Percentiles rank a stretch among this genome's conserved stretches.
phyloP scores from a whole-genome alignment of 768 basidiomycete species.

The Phylloporus rhodoxanthus region DNA sequence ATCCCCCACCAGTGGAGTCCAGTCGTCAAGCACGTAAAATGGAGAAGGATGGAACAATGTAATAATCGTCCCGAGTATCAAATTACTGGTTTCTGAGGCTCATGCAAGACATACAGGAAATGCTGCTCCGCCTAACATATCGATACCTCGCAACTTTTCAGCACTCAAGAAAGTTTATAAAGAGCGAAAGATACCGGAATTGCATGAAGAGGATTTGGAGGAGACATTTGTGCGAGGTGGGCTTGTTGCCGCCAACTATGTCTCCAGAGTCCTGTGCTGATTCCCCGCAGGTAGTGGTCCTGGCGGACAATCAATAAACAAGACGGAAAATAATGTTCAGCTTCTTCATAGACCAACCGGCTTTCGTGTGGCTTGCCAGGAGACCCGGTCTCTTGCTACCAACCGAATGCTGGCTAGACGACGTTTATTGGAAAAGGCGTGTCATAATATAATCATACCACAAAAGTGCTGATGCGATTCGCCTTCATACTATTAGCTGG shows the following conservation, averaged over 20 bases:
- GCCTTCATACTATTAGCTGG: slow-evolving; percentile 45
- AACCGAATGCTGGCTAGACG: slow-evolving; percentile 77
- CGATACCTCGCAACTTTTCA: slow-evolving; percentile 49
- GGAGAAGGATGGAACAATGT: slow-evolving; percentile 35
- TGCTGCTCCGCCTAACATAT: slow-evolving; percentile 29
- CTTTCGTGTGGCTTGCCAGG: slow-evolving; percentile 80
- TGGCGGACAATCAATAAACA: slow-evolving; percentile 96
- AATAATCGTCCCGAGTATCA: slow-evolving; percentile 21
- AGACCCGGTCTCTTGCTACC: slow-evolving; percentile 75
- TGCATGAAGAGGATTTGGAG: slow-evolving; percentile 77
- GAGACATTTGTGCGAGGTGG: slow-evolving; percentile 83
- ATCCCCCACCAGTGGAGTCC: slow-evolving; percentile 41
- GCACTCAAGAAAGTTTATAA: slow-evolving; percentile 66
- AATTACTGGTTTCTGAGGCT: slow-evolving; percentile 26
- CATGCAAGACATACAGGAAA: slow-evolving; percentile 24
- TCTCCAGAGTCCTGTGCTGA: slow-evolving; percentile 6
- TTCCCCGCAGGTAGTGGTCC: slow-evolving; percentile 69
- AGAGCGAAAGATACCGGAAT: slow-evolving; percentile 55
- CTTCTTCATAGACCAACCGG: slow-evolving; percentile 86
- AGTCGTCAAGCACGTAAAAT: slow-evolving; percentile 43
- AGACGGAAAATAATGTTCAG: slow-evolving; percentile 88
- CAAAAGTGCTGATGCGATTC: slow-evolving; percentile 16
- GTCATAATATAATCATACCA: slow-evolving; percentile 27
- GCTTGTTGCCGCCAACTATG: slow-evolving; percentile 12
- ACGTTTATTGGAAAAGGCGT: slow-evolving; percentile 69